Conservation (phyloP, 148 eudicot genomes). For the Diospyros lotus region DNA sequence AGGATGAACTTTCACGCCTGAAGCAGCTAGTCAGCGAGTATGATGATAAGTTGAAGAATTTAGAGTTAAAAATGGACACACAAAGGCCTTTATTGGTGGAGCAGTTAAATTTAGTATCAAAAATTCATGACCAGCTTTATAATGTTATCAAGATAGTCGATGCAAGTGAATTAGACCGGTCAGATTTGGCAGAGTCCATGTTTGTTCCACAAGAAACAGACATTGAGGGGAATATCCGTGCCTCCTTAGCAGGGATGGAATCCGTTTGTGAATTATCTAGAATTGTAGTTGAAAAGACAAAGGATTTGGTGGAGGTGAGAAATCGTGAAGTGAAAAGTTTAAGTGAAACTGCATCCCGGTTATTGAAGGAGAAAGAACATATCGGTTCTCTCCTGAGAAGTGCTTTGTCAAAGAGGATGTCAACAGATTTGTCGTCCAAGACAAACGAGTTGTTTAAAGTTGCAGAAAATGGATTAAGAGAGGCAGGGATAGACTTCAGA, state of each 20-base stretch:
- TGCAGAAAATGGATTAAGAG: constrained; percentile 84
- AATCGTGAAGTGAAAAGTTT: constrained; percentile 63
- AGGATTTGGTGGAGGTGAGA: constrained; percentile 61
- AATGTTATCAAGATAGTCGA: constrained; percentile 71
- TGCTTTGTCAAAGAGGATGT: constrained; percentile 70
- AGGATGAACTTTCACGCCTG: constrained; percentile 52
- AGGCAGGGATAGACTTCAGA: constrained; percentile 71
- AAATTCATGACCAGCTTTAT: constrained; percentile 69
- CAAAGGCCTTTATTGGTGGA: constrained; percentile 74
- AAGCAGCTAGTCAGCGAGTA: constrained; percentile 47
- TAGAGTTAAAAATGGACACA: constrained; percentile 51
- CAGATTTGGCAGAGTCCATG: constrained; percentile 73
- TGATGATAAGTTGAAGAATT: constrained; percentile 41
- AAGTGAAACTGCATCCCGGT: constrained; percentile 68
- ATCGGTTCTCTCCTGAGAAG: constrained; percentile 80
- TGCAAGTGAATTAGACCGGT: constrained; percentile 52
- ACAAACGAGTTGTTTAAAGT: constrained; percentile 72
- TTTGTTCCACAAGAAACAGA: constrained; percentile 86
- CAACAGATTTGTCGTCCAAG: constrained; percentile 52
- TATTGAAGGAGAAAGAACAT: constrained; percentile 89
- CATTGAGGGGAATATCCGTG: constrained; percentile 79
- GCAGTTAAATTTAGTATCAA: constrained; percentile 60
- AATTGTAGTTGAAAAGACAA: constrained; percentile 53
- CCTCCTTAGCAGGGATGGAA: constrained; percentile 86
- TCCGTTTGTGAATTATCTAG: constrained; percentile 62